Base-by-base conservation (phyloP, 768 basidiomycete genomes). In the Amyloporia xantha region DNA sequence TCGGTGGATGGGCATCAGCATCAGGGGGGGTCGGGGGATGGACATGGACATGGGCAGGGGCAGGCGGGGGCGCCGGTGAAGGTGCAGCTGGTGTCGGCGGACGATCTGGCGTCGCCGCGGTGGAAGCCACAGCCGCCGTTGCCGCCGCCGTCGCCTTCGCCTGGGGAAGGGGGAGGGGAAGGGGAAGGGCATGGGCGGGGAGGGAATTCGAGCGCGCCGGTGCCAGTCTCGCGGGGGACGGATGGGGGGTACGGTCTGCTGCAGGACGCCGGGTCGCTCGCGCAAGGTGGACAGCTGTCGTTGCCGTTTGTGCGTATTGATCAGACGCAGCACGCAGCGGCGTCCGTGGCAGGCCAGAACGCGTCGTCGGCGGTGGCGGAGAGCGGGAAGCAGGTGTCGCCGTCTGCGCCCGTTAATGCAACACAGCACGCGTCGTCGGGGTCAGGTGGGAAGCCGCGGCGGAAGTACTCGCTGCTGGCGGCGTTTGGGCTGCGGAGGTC, bases 381-480 rank as follows among this genome's bases (percentile, higher is more conserved):
- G 21, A 28, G 9, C 21, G 42, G 42, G 21, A 23, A 23, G 42
- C 42, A 23, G 42, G 15, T 43, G 24, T 43, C 42, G 42, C 42
- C 42, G 6, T 43, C 42, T 19, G 40, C 40, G n/a, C n/a, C 4
- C 37, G 37, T 15, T 5, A 28, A 27, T 19, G 43, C 13, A 13
- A 19, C 26, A 19, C 17, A 28, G 19, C 11, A 19, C 44, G 33
- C 28, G 3, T 12, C 30, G 33, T 9, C 12, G 42, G 42, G 26
- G 13, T 3, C 42, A 13, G 19, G 9, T 26, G 38, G 38, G 38
- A 45, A 45, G 50, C 50, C 50, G 35, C 52, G 58, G 37, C 53
- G 56, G 17, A 57, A 58, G 49, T 62, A 62, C 45, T 62, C 61
- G 25, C 48, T 59, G 36, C 54, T 56, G 15, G 59, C 59, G 6